Conservation (phyloP, 2,329 filamentous ascomycete genomes). For the Neoarthrinium moseri region DNA sequence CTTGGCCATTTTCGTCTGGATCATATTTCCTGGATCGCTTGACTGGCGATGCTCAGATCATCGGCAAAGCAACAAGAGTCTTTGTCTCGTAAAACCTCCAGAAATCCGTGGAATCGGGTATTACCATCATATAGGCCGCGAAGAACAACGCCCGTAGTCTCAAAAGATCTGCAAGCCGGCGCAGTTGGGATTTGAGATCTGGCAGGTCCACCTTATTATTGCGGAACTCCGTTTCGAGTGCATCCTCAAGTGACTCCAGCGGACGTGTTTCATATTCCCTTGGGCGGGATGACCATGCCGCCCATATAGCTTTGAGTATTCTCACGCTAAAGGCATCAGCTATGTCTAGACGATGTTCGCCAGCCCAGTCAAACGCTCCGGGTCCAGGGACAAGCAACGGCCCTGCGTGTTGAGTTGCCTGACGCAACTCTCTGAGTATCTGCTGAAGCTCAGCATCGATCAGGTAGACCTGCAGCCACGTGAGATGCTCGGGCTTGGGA, state of each 20-base stretch:
- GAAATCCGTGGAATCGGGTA: not conserved
- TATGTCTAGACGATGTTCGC: too few relatives aligned
- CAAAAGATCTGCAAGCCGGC: not conserved
- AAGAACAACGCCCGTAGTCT: not conserved
- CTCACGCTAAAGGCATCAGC: not conserved
- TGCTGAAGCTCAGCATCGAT: not conserved
- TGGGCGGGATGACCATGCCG: not conserved
- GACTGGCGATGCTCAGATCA: not conserved
- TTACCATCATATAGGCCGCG: not conserved
- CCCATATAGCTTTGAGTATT: not conserved
- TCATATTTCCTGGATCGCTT: too few relatives aligned
- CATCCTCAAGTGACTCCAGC: not conserved
- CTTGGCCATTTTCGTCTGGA: too few relatives aligned
- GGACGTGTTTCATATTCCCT: not conserved
- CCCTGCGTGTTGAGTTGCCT: not conserved
- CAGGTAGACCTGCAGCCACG: not conserved
- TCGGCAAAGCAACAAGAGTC: not conserved
- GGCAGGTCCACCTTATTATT: not conserved
- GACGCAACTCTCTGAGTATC: not conserved
- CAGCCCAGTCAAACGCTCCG: too few relatives aligned
- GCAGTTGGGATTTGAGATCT: not conserved
- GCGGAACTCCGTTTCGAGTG: not conserved
- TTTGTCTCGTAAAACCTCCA: not conserved
- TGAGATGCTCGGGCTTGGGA: not conserved
- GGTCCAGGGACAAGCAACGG: too few relatives aligned